Evolutionary conservation across 164 flowering plant genomes (phyloP).

Genomic region (Vitis riparia): DNA sequence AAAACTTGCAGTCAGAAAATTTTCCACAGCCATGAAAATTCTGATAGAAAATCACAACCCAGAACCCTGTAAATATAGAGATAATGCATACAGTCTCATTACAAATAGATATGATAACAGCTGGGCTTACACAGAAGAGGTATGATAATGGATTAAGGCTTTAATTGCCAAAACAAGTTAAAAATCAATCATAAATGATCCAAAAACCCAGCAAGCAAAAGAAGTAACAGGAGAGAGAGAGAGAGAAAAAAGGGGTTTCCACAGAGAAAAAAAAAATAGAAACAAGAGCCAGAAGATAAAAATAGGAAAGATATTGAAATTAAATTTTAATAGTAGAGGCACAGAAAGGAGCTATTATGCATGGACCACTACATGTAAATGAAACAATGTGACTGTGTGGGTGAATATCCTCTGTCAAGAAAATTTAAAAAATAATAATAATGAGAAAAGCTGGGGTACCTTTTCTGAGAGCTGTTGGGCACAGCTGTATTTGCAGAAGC

Average conservation of each 20-base stretch:
- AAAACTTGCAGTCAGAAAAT: neutral
- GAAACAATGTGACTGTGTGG: slow-evolving; percentile 1
- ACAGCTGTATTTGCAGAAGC: slow-evolving; percentile 58
- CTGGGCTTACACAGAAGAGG: too few relatives aligned
- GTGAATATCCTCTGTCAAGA: slow-evolving; percentile 32
- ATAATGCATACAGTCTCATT: too few relatives aligned
- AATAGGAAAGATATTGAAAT: neutral
- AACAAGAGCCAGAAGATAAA: too few relatives aligned
- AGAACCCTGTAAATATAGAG: too few relatives aligned
- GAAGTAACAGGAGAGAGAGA: too few relatives aligned
- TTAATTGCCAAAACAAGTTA: too few relatives aligned
- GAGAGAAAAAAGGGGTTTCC: too few relatives aligned
- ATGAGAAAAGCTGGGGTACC: slow-evolving; percentile 40
- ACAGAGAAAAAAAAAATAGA: too few relatives aligned
- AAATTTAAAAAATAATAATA: slow-evolving; percentile 7
- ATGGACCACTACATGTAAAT: slow-evolving; percentile 30
- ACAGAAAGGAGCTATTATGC: slow-evolving; percentile 7
- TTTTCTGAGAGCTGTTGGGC: slow-evolving; percentile 72
- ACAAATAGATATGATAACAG: too few relatives aligned
- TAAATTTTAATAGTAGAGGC: neutral
- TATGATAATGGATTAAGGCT: too few relatives aligned
- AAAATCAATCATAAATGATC: too few relatives aligned
- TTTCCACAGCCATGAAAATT: neutral
- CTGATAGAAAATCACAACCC: neutral
- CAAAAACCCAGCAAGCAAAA: too few relatives aligned